A percentile compares a stretch with the other conserved stretches of the same genome.
These are phyloP conservation scores for Colletotrichum trifolii DNA, from an alignment of 2,329 filamentous ascomycete species.

Conservation along the genomic window DNA sequence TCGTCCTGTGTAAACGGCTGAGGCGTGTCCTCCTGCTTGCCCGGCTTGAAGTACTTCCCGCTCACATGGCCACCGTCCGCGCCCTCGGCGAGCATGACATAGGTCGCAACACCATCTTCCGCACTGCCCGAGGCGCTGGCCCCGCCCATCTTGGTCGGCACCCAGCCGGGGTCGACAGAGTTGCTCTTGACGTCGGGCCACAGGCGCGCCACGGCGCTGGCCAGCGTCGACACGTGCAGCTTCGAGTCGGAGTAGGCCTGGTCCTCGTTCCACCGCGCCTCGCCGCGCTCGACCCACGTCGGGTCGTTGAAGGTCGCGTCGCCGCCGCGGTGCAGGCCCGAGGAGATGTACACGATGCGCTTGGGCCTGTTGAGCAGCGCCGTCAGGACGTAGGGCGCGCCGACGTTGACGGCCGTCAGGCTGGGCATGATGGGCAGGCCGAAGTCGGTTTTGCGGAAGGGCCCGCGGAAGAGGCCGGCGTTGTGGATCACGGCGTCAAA, in stretches of 20 bases:
- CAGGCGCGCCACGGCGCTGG: conserved; percentile 62
- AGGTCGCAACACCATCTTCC: conserved; percentile 58
- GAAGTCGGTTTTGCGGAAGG: conserved; percentile 44
- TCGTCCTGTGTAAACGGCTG: conserved; percentile 49
- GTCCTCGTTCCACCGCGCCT: conserved; percentile 49
- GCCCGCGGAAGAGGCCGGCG: conserved; percentile 60
- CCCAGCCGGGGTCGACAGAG: conserved; percentile 64
- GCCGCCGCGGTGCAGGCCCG: conserved; percentile 60
- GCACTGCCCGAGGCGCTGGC: conserved; percentile 56
- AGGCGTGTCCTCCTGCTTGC: conserved; percentile 42
- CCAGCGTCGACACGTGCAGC: conserved; percentile 65
- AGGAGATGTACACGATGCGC: conserved; percentile 63
- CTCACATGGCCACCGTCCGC: conserved; percentile 43
- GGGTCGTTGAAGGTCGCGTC: conserved; percentile 55
- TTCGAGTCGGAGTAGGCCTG: conserved; percentile 64
- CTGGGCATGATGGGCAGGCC: conserved; percentile 56
- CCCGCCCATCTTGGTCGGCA: conserved; percentile 66
- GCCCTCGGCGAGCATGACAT: conserved; percentile 58
- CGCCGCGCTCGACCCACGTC: conserved; percentile 41
- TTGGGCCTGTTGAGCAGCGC: conserved; percentile 59
- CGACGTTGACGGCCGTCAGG: conserved; percentile 65
- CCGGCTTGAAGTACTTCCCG: conserved; percentile 53
- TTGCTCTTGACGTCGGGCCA: conserved; percentile 56
- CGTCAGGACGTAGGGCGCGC: conserved; percentile 68
- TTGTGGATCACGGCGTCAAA: conserved; percentile 70